phyloP scores from a whole-genome alignment of 306 rosid genomes.

The Rubus parviflorus region DNA sequence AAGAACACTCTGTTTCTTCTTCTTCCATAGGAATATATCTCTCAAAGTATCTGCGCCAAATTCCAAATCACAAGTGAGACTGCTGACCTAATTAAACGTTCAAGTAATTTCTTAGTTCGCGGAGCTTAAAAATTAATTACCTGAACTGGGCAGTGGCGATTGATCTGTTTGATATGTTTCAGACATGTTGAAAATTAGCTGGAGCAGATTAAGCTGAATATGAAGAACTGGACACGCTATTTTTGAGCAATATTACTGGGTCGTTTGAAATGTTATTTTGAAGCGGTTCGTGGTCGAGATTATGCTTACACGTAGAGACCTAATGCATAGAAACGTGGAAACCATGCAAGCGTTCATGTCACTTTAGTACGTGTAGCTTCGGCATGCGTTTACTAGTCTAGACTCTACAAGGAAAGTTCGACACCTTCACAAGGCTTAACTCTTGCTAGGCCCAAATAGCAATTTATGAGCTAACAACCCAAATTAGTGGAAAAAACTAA shows the following conservation, averaged over 20 bases:
- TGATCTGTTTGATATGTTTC: constrained; percentile 18
- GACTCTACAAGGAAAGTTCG: too few species aligned
- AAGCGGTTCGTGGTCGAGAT: not conserved
- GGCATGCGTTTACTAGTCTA: not conserved
- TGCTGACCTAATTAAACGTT: not conserved
- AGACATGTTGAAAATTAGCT: constrained; percentile 34
- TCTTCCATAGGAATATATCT: constrained; percentile 57
- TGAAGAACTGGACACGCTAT: not conserved
- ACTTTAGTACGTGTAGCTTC: not conserved
- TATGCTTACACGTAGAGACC: constrained; percentile 40
- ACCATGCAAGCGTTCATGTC: constrained; percentile 37
- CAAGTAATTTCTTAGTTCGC: not conserved
- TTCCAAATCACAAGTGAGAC: not conserved
- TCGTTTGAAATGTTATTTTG: not conserved
- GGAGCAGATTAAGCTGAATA: constrained; percentile 8
- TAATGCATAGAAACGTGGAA: constrained; percentile 43
- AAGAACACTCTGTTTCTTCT: constrained; percentile 34
- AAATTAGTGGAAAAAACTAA: not conserved
- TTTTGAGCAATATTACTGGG: too few species aligned
- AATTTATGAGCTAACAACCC: not conserved
- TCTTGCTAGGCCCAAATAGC: not conserved
- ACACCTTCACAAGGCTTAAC: not conserved
- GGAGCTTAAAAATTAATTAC: constrained; percentile 13
- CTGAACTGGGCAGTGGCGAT: constrained; percentile 32
- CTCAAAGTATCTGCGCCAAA: constrained; percentile 34